Base-by-base conservation (phyloP, 192 early-diverging fungal genomes). In the Coemansia sp. region DNA sequence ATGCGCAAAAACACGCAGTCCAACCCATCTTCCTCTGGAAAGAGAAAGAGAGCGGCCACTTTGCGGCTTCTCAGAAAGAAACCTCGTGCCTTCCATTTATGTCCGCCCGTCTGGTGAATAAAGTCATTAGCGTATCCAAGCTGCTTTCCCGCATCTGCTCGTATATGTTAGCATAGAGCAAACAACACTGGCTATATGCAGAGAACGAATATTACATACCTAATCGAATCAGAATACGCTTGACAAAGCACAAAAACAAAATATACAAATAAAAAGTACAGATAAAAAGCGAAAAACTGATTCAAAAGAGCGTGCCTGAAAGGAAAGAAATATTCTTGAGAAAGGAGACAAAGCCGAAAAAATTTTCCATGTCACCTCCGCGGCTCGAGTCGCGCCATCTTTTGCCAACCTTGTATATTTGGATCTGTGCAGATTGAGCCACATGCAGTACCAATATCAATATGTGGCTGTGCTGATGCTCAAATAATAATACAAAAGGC, bases 61-160 rank as follows among this genome's bases (percentile, higher is more conserved):
- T 77, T 74, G 61, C 23, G 57, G 71, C 30, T 57, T 34, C 37
- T 42, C 69, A 35, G 21, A 45, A 56, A 61, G 25, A 51, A 56
- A 25, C 77, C 72, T 80, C 77, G 77, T 63, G 48, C 26, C 67
- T 39, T 63, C 18, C 77, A 74, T 71, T 74, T 55, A 71, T 80
- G 77, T 59, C 77, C 77, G 77, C 77, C 77, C 77, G 77, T 80
- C 77, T 74, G 71, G 52, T 61, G 46, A 45, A 68, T 80, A 34
- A 49, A 72, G 72, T 80, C 77, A 80, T 63, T 45, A 80, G 34
- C 34, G 34, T 8, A 29, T 33, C 29, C 3, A 57, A 30, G 13
- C 45, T 52, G 20, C 43, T 7, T 30, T 21, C 20, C 13, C 18
- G 34, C 10, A 7, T 10, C 10, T 10, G 34, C 43, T 40, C 37